Conservation (phyloP, 345 rosid genomes). For the Gossypium ekmanianum region DNA sequence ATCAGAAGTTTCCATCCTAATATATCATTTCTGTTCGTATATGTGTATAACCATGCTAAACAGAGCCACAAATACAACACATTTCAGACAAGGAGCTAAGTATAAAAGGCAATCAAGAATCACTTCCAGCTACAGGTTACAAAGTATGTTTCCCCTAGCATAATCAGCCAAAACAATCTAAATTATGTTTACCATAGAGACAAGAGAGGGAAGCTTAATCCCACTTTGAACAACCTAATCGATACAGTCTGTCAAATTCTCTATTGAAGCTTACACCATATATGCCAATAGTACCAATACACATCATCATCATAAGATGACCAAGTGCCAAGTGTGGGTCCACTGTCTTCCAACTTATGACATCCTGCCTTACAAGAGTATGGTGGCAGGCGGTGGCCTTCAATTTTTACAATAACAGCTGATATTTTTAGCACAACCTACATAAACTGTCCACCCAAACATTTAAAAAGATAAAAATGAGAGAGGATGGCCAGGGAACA, state of each 20-base stretch:
- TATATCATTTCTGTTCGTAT: not conserved
- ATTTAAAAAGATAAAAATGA: not conserved
- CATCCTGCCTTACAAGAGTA: not conserved
- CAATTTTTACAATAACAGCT: not conserved
- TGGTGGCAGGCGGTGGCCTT: not conserved
- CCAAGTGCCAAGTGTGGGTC: not conserved
- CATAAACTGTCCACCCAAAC: not conserved
- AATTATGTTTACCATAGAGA: not conserved
- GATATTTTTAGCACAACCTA: not conserved
- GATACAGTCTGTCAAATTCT: not conserved
- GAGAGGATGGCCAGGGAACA: not conserved
- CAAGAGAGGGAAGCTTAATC: not conserved
- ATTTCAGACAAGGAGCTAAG: not conserved
- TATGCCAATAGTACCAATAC: not conserved
- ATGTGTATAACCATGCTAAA: not conserved
- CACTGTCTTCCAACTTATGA: not conserved
- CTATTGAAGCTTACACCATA: not conserved
- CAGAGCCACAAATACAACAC: not conserved
- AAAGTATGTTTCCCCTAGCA: not conserved
- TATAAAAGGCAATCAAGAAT: not conserved
- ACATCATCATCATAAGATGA: not conserved
- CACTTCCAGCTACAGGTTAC: not conserved
- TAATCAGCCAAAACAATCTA: constrained; percentile 3
- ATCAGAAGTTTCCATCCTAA: not conserved
- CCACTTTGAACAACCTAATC: constrained; percentile 1